Percentiles rank a stretch among this genome's conserved stretches.
Evolutionary conservation across 2,329 filamentous ascomycete genomes (phyloP).

Genomic region (Claviceps quebecensis): DNA sequence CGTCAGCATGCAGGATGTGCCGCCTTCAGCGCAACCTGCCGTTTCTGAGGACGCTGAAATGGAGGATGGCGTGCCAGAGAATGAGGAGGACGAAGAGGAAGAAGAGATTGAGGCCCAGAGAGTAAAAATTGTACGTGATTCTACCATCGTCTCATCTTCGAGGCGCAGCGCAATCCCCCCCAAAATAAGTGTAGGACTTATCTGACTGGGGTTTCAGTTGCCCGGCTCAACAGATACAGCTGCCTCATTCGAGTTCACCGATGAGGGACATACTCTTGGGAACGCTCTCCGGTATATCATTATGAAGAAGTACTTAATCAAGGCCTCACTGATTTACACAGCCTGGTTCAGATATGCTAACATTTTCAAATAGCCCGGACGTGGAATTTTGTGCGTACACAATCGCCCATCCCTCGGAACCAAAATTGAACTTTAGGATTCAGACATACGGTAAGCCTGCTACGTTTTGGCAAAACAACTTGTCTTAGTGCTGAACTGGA

Average conservation of each 20-base stretch:
- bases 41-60: conserved; percentile 21
- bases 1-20: conserved; percentile 31
- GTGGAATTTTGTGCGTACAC: conserved; percentile 98
- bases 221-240: conserved; percentile 75
- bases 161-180: background rate
- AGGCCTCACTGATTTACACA: background rate
- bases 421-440: conserved; percentile 93
- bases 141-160: background rate
- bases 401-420: conserved; percentile 90
- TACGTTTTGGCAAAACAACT: conserved; percentile 6
- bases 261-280: conserved; percentile 89
- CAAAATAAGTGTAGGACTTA: background rate
- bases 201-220: conserved; percentile 37
- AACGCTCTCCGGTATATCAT: conserved; percentile 91
- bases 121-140: conserved; percentile 43
- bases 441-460: conserved; percentile 73
- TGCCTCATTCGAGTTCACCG: conserved; percentile 86
- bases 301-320: conserved; percentile 76
- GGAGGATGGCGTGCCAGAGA: conserved; percentile 15
- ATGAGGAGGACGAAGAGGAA: conserved; percentile 22
- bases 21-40: conserved; percentile 23
- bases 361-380: conserved; percentile 49
- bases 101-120: conserved; percentile 38
- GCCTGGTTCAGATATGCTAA: conserved; percentile 2
- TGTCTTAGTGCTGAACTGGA: conserved; percentile 1